A percentile compares a stretch with the other conserved stretches of the same genome.
These are phyloP conservation scores for Pestalotiopsis sp. DNA, from an alignment of 2,329 filamentous ascomycete genomes.

Conservation along the genomic window DNA sequence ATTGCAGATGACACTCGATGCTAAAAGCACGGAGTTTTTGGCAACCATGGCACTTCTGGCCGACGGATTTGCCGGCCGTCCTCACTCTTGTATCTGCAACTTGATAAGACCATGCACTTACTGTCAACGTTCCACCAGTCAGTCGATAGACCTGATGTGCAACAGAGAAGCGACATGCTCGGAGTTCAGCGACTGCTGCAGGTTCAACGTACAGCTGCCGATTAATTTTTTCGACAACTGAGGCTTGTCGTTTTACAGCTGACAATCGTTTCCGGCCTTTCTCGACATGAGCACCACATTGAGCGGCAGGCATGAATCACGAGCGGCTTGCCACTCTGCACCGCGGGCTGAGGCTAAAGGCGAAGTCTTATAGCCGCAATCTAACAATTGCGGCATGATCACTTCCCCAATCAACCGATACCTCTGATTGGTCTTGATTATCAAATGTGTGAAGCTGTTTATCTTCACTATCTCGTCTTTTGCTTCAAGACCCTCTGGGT, in stretches of 20 bases:
- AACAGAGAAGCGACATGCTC: background rate
- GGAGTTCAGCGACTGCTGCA: background rate
- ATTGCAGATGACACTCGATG: background rate
- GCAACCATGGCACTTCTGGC: background rate
- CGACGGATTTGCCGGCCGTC: background rate
- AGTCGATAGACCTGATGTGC: background rate
- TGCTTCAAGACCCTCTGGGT: background rate
- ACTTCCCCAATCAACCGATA: background rate
- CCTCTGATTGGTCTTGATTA: background rate
- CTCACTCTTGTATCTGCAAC: background rate
- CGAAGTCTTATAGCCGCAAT: background rate
- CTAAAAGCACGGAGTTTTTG: background rate
- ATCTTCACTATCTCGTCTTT: background rate
- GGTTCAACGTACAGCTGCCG: background rate
- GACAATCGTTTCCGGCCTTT: background rate
- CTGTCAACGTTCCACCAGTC: background rate
- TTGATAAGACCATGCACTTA: background rate
- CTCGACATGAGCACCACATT: background rate
- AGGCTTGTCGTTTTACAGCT: background rate
- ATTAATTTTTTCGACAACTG: background rate
- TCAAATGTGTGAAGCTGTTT: background rate
- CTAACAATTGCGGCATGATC: background rate
- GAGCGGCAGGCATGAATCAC: background rate
- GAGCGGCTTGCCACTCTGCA: slow-evolving; percentile 1
- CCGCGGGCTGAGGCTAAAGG: background rate